Base-by-base conservation (phyloP, 2,329 filamentous ascomycete species). In the Penicillium sp. region DNA sequence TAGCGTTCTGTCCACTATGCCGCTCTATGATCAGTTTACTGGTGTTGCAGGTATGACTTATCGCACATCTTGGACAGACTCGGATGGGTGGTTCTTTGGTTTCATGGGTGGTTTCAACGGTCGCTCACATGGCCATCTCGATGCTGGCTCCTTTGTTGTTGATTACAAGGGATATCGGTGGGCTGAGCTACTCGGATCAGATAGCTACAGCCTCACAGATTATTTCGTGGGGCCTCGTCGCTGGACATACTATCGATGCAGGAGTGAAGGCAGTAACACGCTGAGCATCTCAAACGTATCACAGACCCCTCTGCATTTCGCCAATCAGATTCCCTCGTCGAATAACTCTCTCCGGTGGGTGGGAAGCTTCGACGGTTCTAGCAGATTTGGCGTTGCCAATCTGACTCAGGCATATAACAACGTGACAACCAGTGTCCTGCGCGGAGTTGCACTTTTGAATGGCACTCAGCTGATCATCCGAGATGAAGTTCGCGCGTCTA, bases 121-220 rank as follows among this genome's bases (percentile, higher is more conserved):
- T 16, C 52, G 52, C 6, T 54, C 52, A 6, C 52, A 54, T 21
- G 52, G 52, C 3, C 52, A 54, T 33, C 27, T 54, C 4, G 52
- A 54, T 14, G 52, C 52, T 3, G 52, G 52, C 3, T 54, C 52
- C 4, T 54, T 54, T 33, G 52, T 54, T 8, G 24, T 54, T 10
- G 52, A 54, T n/a, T 54, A 54, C 9, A 48, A 54, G 13, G 52
- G 52, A 5, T 54, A 54, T 26, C 33, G 52, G 49, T 54, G 52
- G 52, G 52, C 52, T 5, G 52, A 54, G 14, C 45, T 54, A 7
- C 37, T 54, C 6, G 52, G 52, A 1, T 54, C 52, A 4, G 52
- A 54, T 22, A 54, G 52, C 21, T 54, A 54, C 33, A 54, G 52
- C 24, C 45, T 54, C n/a, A n/a, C 33, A n/a, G 1, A 33, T 21